Evolutionary conservation across 768 basidiomycete species (phyloP).

Genomic region (Boletus fagicola): DNA sequence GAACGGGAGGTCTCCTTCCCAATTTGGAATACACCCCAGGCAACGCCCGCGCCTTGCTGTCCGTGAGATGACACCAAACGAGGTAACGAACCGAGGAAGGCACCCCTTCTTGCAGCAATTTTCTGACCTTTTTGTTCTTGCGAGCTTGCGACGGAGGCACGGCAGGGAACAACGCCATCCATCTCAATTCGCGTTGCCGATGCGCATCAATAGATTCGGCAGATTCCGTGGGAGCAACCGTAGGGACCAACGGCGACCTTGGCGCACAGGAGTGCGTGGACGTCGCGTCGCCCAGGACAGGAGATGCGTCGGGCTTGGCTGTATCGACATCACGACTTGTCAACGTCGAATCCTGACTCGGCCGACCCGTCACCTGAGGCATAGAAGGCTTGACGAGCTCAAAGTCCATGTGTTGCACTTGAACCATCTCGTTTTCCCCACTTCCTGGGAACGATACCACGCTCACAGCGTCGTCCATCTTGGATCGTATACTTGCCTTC

Average conservation of each 20-base stretch:
- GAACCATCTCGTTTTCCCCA: conserved; percentile 54
- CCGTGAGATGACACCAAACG: conserved; percentile 80
- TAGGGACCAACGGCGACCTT: conserved; percentile 25
- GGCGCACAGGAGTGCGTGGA: conserved; percentile 39
- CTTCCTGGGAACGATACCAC: conserved; percentile 23
- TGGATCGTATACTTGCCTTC: conserved; percentile 29
- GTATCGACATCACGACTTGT: conserved; percentile 29
- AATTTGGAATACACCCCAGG: conserved; percentile 68
- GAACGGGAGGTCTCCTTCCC: conserved; percentile 51
- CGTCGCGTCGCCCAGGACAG: conserved; percentile 39
- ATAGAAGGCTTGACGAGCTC: conserved; percentile 69
- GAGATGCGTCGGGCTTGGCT: conserved; percentile 17
- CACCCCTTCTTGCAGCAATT: conserved; percentile 72
- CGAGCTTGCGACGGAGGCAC: conserved; percentile 59
- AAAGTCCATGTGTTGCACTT: conserved; percentile 81
- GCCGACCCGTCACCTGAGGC: conserved; percentile 39
- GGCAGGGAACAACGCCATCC: conserved; percentile 64
- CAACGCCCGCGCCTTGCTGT: conserved; percentile 69
- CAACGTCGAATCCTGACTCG: conserved; percentile 55
- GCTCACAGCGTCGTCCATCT: conserved; percentile 33
- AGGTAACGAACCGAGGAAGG: conserved; percentile 81
- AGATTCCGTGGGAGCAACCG: conserved; percentile 16
- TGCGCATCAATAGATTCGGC: conserved; percentile 51
- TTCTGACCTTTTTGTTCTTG: conserved; percentile 78
- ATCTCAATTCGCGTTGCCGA: conserved; percentile 71